A percentile compares a stretch with the other conserved stretches of the same genome.
These are phyloP conservation scores for Penicillium paneum DNA, from an alignment of 2,329 filamentous ascomycete genomes.

Conservation along the genomic window DNA sequence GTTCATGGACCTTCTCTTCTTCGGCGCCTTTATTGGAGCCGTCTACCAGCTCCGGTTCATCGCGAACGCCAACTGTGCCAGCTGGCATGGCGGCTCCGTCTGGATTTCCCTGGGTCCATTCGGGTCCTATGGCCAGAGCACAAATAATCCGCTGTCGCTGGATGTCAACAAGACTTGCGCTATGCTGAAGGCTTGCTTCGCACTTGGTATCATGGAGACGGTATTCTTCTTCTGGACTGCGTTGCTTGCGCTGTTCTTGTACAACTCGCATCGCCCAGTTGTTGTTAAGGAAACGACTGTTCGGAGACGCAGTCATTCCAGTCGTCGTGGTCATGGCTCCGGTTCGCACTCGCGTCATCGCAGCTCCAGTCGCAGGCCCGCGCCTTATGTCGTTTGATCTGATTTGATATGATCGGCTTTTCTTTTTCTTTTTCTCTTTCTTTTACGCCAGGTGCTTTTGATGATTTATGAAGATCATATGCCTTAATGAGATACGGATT, in stretches of 20 bases:
- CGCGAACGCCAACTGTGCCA: constrained; percentile 63
- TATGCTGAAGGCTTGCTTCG: constrained; percentile 89
- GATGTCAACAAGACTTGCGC: constrained; percentile 72
- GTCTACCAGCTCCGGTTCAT: constrained; percentile 59
- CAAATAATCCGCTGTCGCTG: constrained; percentile 50
- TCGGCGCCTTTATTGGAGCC: constrained; percentile 61
- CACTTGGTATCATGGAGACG: constrained; percentile 83
- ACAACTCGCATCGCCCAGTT: constrained; percentile 30
- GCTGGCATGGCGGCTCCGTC: constrained; percentile 54
- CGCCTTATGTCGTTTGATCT: constrained; percentile 31
- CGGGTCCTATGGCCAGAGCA: constrained; percentile 50
- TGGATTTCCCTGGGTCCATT: constrained; percentile 62
- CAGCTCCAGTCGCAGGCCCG: constrained; percentile 26
- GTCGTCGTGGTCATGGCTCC: constrained; percentile 32
- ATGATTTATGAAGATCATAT: constrained; percentile 14
- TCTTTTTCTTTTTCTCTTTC: background rate
- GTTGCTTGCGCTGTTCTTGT: constrained; percentile 59
- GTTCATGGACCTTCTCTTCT: constrained; percentile 60
- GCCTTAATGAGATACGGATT: constrained; percentile 17
- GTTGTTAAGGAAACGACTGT: constrained; percentile 42
- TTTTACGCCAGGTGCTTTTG: constrained; percentile 3
- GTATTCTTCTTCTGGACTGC: constrained; percentile 77
- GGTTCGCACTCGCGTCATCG: constrained; percentile 28
- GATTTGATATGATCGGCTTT: background rate
- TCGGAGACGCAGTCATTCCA: constrained; percentile 34